Evolutionary conservation across 2,329 filamentous ascomycete genomes (phyloP).

Genomic region (Macrophomina pseudophaseolina): DNA sequence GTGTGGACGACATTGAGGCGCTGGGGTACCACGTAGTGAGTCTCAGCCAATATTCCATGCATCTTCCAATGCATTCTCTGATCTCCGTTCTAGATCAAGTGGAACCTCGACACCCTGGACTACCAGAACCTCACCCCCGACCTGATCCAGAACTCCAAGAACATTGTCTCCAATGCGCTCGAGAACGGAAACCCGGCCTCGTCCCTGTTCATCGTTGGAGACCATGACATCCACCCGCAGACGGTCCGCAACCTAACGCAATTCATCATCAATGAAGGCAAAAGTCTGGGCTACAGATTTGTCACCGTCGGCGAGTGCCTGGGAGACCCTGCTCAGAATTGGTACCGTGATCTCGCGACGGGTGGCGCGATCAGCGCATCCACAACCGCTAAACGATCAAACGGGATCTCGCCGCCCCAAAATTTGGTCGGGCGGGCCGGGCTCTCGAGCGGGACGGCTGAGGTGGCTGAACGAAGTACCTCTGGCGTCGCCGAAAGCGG

Average conservation of each 20-base stretch:
- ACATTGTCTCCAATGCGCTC: slow-evolving; percentile 4
- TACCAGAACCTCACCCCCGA: slow-evolving; percentile 31
- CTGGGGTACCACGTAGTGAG: slow-evolving; percentile 55
- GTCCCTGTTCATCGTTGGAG: not conserved
- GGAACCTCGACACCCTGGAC: slow-evolving; percentile 36
- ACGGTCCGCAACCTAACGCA: slow-evolving; percentile 57
- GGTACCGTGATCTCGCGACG: slow-evolving; percentile 50
- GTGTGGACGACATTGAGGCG: slow-evolving; percentile 44
- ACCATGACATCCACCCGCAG: slow-evolving; percentile 60
- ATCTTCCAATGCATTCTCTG: not conserved
- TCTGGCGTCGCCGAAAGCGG: slow-evolving; percentile 12
- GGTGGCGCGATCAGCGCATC: not conserved
- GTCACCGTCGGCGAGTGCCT: slow-evolving; percentile 65
- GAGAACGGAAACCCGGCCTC: not conserved
- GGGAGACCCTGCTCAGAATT: slow-evolving; percentile 56
- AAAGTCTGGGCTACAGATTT: slow-evolving; percentile 36
- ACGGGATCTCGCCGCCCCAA: not conserved
- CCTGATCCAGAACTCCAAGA: slow-evolving; percentile 21
- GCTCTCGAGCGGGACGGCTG: not conserved
- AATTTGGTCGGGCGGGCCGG: not conserved
- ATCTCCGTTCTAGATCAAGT: slow-evolving; percentile 34
- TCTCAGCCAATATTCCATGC: not conserved
- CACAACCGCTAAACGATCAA: not conserved
- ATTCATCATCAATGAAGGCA: slow-evolving; percentile 50
- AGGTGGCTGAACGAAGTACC: not conserved